These are phyloP conservation scores for Termitomyces sp. DNA, from an alignment of 768 basidiomycete species.

Conservation along the genomic window DNA sequence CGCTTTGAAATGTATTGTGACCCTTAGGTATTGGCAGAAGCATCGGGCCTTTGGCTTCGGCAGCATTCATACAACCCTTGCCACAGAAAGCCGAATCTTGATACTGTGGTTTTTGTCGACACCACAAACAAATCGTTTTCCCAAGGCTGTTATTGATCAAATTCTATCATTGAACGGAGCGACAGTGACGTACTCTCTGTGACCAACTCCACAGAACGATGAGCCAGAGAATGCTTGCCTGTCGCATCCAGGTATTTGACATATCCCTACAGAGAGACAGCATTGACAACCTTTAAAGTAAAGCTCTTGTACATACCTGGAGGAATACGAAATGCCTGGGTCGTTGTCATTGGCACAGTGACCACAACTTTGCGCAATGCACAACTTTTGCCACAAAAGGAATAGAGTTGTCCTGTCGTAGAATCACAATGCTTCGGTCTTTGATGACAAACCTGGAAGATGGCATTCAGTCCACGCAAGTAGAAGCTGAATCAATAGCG, in stretches of 20 bases:
- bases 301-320: slow-evolving; percentile 13
- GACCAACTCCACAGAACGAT: slow-evolving; percentile 41
- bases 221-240: slow-evolving; percentile 37
- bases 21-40: slow-evolving; percentile 55
- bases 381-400: slow-evolving; percentile 62
- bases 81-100: slow-evolving; percentile 60
- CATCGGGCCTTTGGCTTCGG: slow-evolving; percentile 49
- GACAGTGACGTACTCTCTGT: slow-evolving; percentile 38
- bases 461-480: background rate
- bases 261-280: slow-evolving; percentile 30
- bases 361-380: slow-evolving; percentile 23
- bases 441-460: slow-evolving; percentile 49
- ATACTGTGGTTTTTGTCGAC: slow-evolving; percentile 51
- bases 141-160: slow-evolving; percentile 30
- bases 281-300: background rate
- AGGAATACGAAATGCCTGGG: slow-evolving; percentile 1
- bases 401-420: slow-evolving; percentile 41
- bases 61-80: slow-evolving; percentile 50
- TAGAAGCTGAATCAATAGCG: slow-evolving; percentile 11
- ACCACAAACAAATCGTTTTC: slow-evolving; percentile 56
- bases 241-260: slow-evolving; percentile 50
- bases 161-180: background rate
- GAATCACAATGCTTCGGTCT: slow-evolving; percentile 61
- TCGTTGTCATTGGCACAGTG: background rate
- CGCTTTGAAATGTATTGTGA: slow-evolving; percentile 62